These are phyloP conservation scores for Chaetomiaceae sp. DNA, from an alignment of 2,329 filamentous ascomycete species.

Conservation along the genomic window DNA sequence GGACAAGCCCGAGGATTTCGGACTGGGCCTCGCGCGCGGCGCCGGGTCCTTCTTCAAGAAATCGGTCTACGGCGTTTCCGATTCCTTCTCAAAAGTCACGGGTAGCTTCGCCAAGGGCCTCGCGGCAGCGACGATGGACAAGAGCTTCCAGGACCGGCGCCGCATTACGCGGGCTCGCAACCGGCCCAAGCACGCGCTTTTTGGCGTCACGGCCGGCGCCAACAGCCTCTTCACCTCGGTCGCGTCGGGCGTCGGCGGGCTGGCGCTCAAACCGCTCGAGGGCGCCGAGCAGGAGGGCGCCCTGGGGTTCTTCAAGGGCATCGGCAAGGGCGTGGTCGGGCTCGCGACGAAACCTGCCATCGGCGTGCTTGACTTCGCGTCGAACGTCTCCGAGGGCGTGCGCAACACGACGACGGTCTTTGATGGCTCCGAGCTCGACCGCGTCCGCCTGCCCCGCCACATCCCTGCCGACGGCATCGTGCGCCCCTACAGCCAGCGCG, in stretches of 20 bases:
- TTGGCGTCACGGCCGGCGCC: slow-evolving; percentile 89
- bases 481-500: slow-evolving; percentile 86
- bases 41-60: slow-evolving; percentile 98
- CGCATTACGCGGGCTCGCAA: slow-evolving; percentile 91
- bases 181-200: slow-evolving; percentile 91
- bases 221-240: slow-evolving; percentile 92
- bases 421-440: slow-evolving; percentile 87
- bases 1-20: slow-evolving; percentile 90
- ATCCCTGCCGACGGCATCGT: slow-evolving; percentile 91
- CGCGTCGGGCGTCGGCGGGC: slow-evolving; percentile 85
- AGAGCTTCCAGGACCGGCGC: slow-evolving; percentile 94
- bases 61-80: slow-evolving; percentile 92
- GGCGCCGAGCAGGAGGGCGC: slow-evolving; percentile 94
- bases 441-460: slow-evolving; percentile 87
- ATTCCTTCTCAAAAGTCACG: slow-evolving; percentile 96
- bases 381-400: slow-evolving; percentile 93
- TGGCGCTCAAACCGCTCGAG: slow-evolving; percentile 89
- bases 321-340: slow-evolving; percentile 89
- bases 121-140: slow-evolving; percentile 90
- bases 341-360: slow-evolving; percentile 97
- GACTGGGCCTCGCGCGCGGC: slow-evolving; percentile 90
- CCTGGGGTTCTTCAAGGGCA: slow-evolving; percentile 92
- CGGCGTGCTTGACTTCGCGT: slow-evolving; percentile 92
- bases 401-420: slow-evolving; percentile 99
- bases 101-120: slow-evolving; percentile 96